Conservation (phyloP, 192 early-diverging fungal genomes). For the Podochytrium sp. region DNA sequence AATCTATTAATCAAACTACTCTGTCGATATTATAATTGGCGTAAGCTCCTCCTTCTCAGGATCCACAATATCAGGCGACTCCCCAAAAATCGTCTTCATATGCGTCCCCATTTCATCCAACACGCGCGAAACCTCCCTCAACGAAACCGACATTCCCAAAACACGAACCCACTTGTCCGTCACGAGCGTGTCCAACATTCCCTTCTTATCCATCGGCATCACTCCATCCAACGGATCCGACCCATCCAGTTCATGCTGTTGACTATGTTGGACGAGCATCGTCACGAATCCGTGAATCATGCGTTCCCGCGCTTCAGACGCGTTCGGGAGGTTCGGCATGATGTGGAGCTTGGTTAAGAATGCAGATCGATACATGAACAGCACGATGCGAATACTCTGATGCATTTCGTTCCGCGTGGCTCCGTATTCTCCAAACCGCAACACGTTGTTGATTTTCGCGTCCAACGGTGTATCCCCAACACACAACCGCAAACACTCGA, state of each 20-base stretch:
- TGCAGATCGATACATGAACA: neutral
- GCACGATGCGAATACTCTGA: slow-evolving; percentile 1
- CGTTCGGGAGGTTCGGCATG: neutral
- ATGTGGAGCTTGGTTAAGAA: neutral
- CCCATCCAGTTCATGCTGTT: neutral
- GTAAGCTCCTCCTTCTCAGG: no score
- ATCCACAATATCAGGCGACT: neutral
- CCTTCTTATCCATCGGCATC: neutral
- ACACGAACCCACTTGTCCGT: slow-evolving; percentile 4
- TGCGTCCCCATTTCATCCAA: neutral
- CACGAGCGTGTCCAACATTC: neutral
- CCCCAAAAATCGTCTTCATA: neutral
- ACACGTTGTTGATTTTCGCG: neutral
- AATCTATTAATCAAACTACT: no score
- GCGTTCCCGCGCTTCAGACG: neutral
- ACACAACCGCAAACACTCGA: neutral
- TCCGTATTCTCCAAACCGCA: neutral
- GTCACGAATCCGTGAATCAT: neutral
- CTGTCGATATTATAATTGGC: no score
- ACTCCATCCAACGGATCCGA: slow-evolving; percentile 5
- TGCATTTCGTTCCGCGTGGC: neutral
- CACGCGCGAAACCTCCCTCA: no score
- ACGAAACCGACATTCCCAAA: no score
- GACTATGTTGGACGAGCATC: neutral
- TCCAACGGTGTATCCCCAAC: neutral